Percentiles rank a stretch among this genome's conserved stretches.
These are phyloP conservation scores for Tetracladium marchalianum DNA, from an alignment of 495 filamentous ascomycete species.

Conservation along the genomic window DNA sequence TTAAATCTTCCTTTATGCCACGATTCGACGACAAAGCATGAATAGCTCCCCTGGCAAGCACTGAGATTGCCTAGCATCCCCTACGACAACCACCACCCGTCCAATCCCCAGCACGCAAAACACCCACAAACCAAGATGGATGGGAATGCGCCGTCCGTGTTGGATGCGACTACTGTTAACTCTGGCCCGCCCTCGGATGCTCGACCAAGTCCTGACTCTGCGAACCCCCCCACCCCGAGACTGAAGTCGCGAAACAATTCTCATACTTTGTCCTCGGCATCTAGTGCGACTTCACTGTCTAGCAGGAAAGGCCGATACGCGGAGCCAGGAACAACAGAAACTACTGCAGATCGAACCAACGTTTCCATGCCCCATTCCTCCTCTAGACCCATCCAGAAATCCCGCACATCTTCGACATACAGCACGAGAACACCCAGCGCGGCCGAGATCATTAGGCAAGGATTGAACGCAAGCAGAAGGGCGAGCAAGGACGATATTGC, in stretches of 20 bases:
- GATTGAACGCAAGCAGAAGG: neutral
- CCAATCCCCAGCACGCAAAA: too few relatives aligned
- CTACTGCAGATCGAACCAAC: conserved; percentile 41
- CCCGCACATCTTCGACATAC: conserved; percentile 14
- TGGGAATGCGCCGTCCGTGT: too few relatives aligned
- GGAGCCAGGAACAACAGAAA: conserved; percentile 26
- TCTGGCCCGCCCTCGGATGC: too few relatives aligned
- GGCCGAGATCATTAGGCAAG: conserved; percentile 3
- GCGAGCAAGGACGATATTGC: conserved; percentile 18
- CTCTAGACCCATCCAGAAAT: conserved; percentile 14
- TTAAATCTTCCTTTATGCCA: too few relatives aligned
- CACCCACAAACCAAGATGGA: too few relatives aligned
- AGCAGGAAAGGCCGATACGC: conserved; percentile 43
- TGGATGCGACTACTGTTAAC: too few relatives aligned
- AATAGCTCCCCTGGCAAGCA: too few relatives aligned
- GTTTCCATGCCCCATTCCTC: conserved; percentile 47
- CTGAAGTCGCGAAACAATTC: conserved; percentile 2
- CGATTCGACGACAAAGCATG: too few relatives aligned
- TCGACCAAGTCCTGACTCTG: too few relatives aligned
- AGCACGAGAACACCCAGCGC: conserved; percentile 2
- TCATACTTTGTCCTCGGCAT: conserved; percentile 20
- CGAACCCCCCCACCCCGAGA: conserved; percentile 1
- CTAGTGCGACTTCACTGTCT: conserved; percentile 24
- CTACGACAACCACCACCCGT: too few relatives aligned
- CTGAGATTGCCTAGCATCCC: too few relatives aligned